These are phyloP conservation scores for Zasmidium citrigriseum DNA, from an alignment of 2,329 filamentous ascomycete species.

Conservation along the genomic window DNA sequence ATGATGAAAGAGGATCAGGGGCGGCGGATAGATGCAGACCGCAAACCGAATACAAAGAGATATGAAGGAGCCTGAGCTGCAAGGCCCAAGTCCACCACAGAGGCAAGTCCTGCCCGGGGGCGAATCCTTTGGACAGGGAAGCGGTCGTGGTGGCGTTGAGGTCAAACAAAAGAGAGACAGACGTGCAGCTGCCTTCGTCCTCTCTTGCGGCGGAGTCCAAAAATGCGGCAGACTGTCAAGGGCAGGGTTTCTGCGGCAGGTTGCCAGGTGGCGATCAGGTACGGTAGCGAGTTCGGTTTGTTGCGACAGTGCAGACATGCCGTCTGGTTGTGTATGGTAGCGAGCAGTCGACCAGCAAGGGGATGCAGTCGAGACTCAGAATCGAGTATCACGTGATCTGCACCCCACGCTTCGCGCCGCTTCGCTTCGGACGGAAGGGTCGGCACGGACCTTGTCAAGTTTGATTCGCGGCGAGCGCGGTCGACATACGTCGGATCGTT, in stretches of 20 bases:
- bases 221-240: background rate
- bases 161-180: background rate
- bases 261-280: too few relatives aligned
- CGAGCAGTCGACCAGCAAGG: too few relatives aligned
- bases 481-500: background rate
- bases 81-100: background rate
- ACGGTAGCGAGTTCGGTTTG: too few relatives aligned
- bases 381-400: too few relatives aligned
- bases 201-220: background rate
- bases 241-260: too few relatives aligned
- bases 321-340: too few relatives aligned
- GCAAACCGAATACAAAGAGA: background rate
- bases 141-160: background rate
- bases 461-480: background rate
- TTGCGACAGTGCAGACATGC: too few relatives aligned
- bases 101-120: background rate
- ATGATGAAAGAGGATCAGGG: background rate
- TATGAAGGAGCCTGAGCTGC: background rate
- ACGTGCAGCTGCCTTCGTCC: background rate
- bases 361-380: too few relatives aligned
- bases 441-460: background rate
- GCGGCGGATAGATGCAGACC: background rate
- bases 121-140: conserved; percentile 1
- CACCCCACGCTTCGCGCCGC: too few relatives aligned
- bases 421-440: too few relatives aligned